A percentile compares a stretch with the other conserved stretches of the same genome.
Evolutionary conservation across 345 rosid species (phyloP).

Genomic region (Brassica incana): DNA sequence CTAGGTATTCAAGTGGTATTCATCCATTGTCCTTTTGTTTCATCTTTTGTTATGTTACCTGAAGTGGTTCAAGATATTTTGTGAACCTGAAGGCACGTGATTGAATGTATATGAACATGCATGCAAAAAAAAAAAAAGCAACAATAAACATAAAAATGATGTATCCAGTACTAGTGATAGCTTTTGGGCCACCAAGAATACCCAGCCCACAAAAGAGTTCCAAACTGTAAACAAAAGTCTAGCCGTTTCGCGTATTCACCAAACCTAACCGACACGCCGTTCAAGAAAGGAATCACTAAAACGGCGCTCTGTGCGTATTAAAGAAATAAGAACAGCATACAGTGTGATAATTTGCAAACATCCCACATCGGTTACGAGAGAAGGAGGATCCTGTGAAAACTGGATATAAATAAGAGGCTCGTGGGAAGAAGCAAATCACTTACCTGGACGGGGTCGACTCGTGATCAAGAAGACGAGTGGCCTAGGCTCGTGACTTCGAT

Average conservation of each 20-base stretch:
- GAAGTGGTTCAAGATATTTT: background rate
- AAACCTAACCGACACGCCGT: background rate
- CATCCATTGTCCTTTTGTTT: constrained; percentile 24
- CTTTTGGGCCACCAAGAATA: background rate
- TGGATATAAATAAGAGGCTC: background rate
- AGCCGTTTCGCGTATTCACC: background rate
- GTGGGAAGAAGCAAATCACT: background rate
- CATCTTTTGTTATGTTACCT: constrained; percentile 27
- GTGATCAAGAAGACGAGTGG: constrained; percentile 41
- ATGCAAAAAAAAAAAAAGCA: too few species aligned
- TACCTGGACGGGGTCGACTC: constrained; percentile 49
- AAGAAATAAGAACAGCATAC: background rate
- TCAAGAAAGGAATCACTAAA: background rate
- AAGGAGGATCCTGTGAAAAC: background rate
- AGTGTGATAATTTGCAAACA: background rate
- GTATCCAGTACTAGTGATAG: background rate
- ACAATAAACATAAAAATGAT: background rate
- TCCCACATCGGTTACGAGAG: constrained; percentile 29
- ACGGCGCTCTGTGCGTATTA: background rate
- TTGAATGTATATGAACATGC: background rate
- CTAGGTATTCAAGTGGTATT: constrained; percentile 21
- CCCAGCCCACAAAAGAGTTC: constrained; percentile 9
- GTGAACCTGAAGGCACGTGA: background rate
- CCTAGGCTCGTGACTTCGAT: constrained; percentile 45
- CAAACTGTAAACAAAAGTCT: background rate